phyloP scores from a whole-genome alignment of 495 filamentous ascomycete genomes.

The Penicillium pancosmium region DNA sequence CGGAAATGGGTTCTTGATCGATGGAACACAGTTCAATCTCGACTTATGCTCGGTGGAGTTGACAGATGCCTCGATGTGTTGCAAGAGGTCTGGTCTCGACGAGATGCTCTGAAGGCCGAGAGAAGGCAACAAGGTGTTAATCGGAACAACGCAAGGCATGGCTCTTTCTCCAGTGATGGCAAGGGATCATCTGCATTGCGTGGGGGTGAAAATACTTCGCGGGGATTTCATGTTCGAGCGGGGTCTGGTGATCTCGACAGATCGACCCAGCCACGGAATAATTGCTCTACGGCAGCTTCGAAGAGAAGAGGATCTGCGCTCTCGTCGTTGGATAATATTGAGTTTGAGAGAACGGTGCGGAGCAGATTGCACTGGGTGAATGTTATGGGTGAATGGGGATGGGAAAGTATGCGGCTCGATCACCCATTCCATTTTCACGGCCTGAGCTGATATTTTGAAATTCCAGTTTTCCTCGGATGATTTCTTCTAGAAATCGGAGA shows the following conservation, averaged over 20 bases:
- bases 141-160: conserved; percentile 12
- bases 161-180: conserved; percentile 14
- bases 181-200: conserved; percentile 17
- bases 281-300: neutral
- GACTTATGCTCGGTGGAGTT: conserved; percentile 73
- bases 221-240: conserved; percentile 4
- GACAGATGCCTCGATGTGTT: conserved; percentile 79
- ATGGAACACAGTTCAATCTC: conserved; percentile 63
- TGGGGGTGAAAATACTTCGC: neutral
- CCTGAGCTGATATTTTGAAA: neutral
- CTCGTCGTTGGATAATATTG: conserved; percentile 51
- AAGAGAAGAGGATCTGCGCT: conserved; percentile 36
- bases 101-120: conserved; percentile 50
- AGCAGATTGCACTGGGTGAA: conserved; percentile 75
- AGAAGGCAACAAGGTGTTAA: conserved; percentile 25
- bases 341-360: conserved; percentile 66
- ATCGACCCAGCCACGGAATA: neutral
- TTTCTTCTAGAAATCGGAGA: neutral
- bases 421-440: neutral
- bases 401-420: conserved; percentile 65
- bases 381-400: conserved; percentile 78
- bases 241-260: neutral
- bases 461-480: conserved; percentile 15
- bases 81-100: conserved; percentile 67
- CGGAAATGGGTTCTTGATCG: conserved; percentile 69